Conservation (phyloP, 2,329 filamentous ascomycete species). For the Beauveria bassiana region DNA sequence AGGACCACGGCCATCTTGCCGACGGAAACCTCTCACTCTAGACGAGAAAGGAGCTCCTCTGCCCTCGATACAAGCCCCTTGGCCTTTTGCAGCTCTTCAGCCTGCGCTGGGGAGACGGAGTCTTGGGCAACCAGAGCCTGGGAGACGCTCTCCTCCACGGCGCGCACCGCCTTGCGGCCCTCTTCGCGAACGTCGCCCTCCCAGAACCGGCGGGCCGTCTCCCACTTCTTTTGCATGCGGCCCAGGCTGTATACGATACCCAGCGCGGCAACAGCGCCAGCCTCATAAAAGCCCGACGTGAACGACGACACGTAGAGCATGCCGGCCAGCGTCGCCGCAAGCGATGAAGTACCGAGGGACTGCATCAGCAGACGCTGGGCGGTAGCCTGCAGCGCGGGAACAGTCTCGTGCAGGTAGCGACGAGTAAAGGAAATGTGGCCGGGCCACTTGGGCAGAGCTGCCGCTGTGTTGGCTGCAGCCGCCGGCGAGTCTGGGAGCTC, state of each 20-base stretch:
- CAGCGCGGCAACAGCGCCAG: conserved; percentile 52
- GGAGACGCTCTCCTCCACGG: conserved; percentile 45
- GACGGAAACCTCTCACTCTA: conserved; percentile 31
- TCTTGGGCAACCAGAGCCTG: conserved; percentile 33
- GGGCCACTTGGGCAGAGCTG: conserved; percentile 53
- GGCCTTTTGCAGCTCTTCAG: conserved; percentile 31
- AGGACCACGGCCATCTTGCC: not conserved
- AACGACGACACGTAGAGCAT: conserved; percentile 50
- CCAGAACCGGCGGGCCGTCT: conserved; percentile 52
- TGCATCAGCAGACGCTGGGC: conserved; percentile 70
- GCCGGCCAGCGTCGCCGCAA: conserved; percentile 46
- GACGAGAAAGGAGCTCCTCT: conserved; percentile 37
- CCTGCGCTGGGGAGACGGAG: conserved; percentile 16
- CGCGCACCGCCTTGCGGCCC: conserved; percentile 53
- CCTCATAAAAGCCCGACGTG: conserved; percentile 49
- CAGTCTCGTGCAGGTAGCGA: conserved; percentile 58
- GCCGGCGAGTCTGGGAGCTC: not conserved
- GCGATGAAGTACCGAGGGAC: conserved; percentile 63
- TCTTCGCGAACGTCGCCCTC: conserved; percentile 60
- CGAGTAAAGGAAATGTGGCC: conserved; percentile 65
- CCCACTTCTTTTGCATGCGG: conserved; percentile 56
- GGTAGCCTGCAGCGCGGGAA: conserved; percentile 63
- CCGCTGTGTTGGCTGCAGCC: not conserved
- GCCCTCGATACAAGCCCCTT: conserved; percentile 41
- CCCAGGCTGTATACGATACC: conserved; percentile 52